Evolutionary conservation across 1,284 basidiomycete species (phyloP).

Genomic region (Ceratorhiza oryzae-sativae): DNA sequence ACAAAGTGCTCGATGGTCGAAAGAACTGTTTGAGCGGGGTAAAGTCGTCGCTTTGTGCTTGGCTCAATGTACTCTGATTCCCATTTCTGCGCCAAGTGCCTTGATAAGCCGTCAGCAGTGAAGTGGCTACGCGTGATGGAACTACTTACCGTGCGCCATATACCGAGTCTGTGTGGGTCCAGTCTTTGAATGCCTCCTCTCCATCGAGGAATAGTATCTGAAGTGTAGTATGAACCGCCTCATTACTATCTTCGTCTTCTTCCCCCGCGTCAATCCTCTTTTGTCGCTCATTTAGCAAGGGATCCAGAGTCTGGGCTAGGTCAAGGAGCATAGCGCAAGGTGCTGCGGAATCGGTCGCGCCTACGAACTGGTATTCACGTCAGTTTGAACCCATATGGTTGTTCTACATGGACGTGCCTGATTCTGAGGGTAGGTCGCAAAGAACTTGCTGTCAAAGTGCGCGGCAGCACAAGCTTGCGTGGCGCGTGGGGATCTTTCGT

Average conservation of each 20-base stretch:
- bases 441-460: slow-evolving; percentile 97
- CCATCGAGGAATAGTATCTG: slow-evolving; percentile 99
- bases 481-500: slow-evolving; percentile 91
- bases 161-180: slow-evolving; percentile 90
- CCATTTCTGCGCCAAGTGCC: slow-evolving; percentile 89
- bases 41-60: slow-evolving; percentile 63
- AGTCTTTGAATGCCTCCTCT: slow-evolving; percentile 92
- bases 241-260: slow-evolving; percentile 69
- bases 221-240: slow-evolving; percentile 81
- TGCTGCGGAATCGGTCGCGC: slow-evolving; percentile 96
- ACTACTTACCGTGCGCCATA: slow-evolving; percentile 84
- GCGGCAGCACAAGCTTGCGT: slow-evolving; percentile 87
- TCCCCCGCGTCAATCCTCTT: slow-evolving; percentile 61
- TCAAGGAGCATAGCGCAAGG: slow-evolving; percentile 95
- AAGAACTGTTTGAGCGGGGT: slow-evolving; percentile 66
- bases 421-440: slow-evolving; percentile 70
- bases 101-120: slow-evolving; percentile 49
- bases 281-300: slow-evolving; percentile 69
- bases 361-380: slow-evolving; percentile 75
- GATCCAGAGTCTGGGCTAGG: slow-evolving; percentile 80
- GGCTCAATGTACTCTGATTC: slow-evolving; percentile 68
- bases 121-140: slow-evolving; percentile 2
- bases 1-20: slow-evolving; percentile 86
- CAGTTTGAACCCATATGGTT: slow-evolving; percentile 18
- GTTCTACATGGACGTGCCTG: slow-evolving; percentile 60